Percentiles rank a stretch among this genome's conserved stretches.
Evolutionary conservation across 2,329 filamentous ascomycete species (phyloP).

Genomic region (Alternaria incomplexa): DNA sequence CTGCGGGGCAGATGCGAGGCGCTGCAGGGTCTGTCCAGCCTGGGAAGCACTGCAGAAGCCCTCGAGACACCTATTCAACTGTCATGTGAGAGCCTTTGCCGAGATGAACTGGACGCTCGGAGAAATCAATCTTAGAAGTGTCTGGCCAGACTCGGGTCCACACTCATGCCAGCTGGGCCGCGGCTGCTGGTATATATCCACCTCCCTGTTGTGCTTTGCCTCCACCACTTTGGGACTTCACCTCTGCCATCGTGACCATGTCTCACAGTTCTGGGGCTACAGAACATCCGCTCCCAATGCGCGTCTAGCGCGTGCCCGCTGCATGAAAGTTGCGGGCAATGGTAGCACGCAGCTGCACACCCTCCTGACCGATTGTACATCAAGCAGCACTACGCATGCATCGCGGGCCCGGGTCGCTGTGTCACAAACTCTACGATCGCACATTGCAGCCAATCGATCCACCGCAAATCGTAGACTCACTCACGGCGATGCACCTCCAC

Average conservation of each 20-base stretch:
- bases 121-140: conserved; percentile 9
- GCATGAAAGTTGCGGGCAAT: conserved; percentile 12
- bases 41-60: conserved; percentile 11
- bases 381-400: conserved; percentile 22
- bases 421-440: conserved; percentile 18
- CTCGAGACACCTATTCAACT: conserved; percentile 7
- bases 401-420: conserved; percentile 27
- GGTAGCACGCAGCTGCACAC: conserved; percentile 21
- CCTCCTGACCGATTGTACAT: conserved; percentile 15
- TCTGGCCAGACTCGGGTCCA: neutral
- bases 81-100: conserved; percentile 9
- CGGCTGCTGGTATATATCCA: neutral
- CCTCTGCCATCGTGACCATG: conserved; percentile 13
- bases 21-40: conserved; percentile 28
- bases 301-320: conserved; percentile 16
- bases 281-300: neutral
- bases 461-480: neutral
- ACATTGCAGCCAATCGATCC: conserved; percentile 19
- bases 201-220: neutral
- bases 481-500: conserved; percentile 13
- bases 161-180: neutral
- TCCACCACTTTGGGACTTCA: neutral
- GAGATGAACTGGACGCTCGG: conserved; percentile 5
- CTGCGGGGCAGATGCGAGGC: conserved; percentile 24
- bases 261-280: neutral